Evolutionary conservation across 305 asterid genomes (phyloP).

Genomic region (Solanum hybrid): DNA sequence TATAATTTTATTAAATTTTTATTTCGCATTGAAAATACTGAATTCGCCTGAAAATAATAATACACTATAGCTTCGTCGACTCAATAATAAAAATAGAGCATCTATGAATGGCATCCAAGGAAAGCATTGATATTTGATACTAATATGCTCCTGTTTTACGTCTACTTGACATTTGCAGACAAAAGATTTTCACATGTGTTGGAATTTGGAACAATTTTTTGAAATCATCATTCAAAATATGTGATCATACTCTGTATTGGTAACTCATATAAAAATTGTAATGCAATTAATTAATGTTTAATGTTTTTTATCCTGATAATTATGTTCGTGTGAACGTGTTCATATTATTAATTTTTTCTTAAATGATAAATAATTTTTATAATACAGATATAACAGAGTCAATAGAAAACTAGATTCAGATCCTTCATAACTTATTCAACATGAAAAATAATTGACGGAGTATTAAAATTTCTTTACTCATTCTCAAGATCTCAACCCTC

Average conservation of each 20-base stretch:
- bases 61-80: too few relatives aligned
- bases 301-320: background rate
- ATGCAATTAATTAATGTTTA: background rate
- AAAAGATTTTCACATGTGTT: background rate
- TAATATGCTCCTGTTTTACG: background rate
- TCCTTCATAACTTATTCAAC: background rate
- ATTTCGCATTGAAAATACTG: background rate
- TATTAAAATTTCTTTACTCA: background rate
- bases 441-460: background rate
- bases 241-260: background rate
- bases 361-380: background rate
- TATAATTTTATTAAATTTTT: background rate
- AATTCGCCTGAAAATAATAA: background rate
- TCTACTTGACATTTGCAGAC: background rate
- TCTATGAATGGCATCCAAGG: background rate
- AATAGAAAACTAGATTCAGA: background rate
- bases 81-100: background rate
- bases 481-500: background rate
- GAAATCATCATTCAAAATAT: background rate
- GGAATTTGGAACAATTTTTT: background rate
- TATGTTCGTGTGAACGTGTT: accelerated
- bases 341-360: background rate
- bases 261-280: background rate
- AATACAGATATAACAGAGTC: background rate
- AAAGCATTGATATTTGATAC: background rate